Percentiles rank a stretch among this genome's conserved stretches.
Conservation (phyloP, 2,329 filamentous ascomycete genomes). For the Trichoderma brevicompactum region DNA sequence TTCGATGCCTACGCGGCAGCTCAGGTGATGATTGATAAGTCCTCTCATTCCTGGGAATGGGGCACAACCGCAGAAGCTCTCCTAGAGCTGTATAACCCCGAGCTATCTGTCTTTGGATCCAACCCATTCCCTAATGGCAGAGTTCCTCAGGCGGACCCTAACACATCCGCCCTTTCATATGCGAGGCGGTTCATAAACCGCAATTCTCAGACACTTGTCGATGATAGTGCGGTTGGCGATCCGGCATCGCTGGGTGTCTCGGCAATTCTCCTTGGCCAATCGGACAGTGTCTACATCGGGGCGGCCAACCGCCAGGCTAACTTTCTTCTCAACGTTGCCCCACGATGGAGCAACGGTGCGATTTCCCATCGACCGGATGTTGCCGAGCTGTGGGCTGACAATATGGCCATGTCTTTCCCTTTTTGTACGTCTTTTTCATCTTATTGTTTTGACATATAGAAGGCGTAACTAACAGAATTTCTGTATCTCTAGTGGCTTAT, state of each 20-base stretch:
- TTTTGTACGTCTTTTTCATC: slow-evolving; percentile 21
- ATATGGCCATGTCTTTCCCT: slow-evolving; percentile 32
- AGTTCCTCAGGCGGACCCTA: slow-evolving; percentile 20
- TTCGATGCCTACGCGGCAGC: slow-evolving; percentile 28
- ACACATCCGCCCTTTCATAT: slow-evolving; percentile 22
- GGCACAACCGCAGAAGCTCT: slow-evolving; percentile 30
- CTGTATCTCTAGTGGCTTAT: slow-evolving; percentile 1
- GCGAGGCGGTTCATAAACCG: slow-evolving; percentile 29
- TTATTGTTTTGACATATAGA: not conserved
- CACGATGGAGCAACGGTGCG: slow-evolving; percentile 27
- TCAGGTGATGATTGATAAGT: slow-evolving; percentile 25
- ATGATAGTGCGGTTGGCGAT: slow-evolving; percentile 28
- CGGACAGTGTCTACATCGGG: slow-evolving; percentile 27
- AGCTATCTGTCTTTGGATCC: slow-evolving; percentile 30
- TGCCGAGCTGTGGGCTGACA: slow-evolving; percentile 31
- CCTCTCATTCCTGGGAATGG: slow-evolving; percentile 31
- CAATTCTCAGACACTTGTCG: slow-evolving; percentile 25
- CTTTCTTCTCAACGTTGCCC: slow-evolving; percentile 24
- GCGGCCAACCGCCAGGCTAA: slow-evolving; percentile 28
- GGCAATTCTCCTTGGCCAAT: slow-evolving; percentile 30
- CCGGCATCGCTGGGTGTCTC: slow-evolving; percentile 30
- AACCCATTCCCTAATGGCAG: slow-evolving; percentile 29
- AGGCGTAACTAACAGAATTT: not conserved
- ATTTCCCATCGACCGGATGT: slow-evolving; percentile 30
- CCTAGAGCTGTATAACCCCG: slow-evolving; percentile 30